Percentiles rank a stretch among this genome's conserved stretches.
Conservation (phyloP, 345 rosid genomes). For the Eucalyptus sideroxylon region DNA sequence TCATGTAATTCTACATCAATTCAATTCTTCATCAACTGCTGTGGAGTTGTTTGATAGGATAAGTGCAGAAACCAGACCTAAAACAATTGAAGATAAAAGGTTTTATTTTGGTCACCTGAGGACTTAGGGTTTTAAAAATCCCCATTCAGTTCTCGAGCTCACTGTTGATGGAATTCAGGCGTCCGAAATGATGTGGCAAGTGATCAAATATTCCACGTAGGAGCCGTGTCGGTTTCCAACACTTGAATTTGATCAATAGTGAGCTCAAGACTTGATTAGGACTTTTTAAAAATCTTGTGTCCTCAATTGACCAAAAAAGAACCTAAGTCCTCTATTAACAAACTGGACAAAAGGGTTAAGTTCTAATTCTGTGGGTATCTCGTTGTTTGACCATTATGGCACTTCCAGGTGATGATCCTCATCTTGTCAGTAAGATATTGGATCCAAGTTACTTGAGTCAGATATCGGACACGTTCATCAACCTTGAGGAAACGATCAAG, state of each 20-base stretch:
- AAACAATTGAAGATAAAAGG: background rate
- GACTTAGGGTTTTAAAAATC: background rate
- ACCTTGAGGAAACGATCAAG: constrained; percentile 36
- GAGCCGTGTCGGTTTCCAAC: background rate
- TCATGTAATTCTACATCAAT: background rate
- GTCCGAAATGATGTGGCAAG: accelerated
- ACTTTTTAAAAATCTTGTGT: background rate
- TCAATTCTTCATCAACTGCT: background rate
- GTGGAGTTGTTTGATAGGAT: background rate
- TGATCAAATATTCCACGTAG: background rate
- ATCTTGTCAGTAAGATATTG: constrained; percentile 64
- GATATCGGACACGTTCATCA: constrained; percentile 43
- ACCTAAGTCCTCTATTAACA: background rate
- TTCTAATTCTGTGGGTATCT: accelerated
- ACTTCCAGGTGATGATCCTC: constrained; percentile 64
- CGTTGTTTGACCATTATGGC: background rate
- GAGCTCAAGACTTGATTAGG: background rate
- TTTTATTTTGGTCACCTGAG: background rate
- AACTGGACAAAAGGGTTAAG: background rate
- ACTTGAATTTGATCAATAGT: accelerated
- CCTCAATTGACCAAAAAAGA: background rate
- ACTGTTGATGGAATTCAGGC: background rate
- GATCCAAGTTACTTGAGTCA: constrained; percentile 54
- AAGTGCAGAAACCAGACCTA: accelerated
- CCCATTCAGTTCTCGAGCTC: background rate